A percentile compares a stretch with the other conserved stretches of the same genome.
phyloP scores from a whole-genome alignment of 225 moss, liverwort and hornwort genomes.

The Antitrichia curtipendula region DNA sequence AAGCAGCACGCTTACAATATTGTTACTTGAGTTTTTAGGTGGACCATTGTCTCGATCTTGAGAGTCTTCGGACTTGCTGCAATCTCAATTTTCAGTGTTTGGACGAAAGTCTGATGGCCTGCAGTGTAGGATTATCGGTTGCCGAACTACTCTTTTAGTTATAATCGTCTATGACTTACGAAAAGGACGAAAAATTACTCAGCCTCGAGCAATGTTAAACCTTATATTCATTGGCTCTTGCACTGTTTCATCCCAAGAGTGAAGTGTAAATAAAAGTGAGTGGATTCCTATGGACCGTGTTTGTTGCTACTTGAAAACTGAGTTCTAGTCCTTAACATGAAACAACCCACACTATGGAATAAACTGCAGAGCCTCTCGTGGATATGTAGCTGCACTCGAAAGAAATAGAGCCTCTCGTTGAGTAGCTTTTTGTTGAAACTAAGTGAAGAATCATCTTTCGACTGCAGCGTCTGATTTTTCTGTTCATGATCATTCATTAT shows the following conservation, averaged over 20 bases:
- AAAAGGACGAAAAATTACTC: neutral
- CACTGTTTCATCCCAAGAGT: neutral
- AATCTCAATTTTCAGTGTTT: neutral
- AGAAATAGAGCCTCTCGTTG: neutral
- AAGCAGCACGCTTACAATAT: neutral
- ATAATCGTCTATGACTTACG: neutral
- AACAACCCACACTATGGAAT: neutral
- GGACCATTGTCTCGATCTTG: neutral
- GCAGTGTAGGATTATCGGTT: neutral
- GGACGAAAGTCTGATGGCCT: neutral
- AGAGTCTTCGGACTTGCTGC: neutral
- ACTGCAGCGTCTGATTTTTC: neutral
- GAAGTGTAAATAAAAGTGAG: neutral
- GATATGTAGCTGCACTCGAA: neutral
- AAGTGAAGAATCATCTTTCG: neutral
- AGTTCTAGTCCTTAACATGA: neutral
- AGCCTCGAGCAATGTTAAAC: neutral
- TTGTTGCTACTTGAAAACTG: neutral
- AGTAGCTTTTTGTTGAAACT: neutral
- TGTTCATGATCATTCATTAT: neutral
- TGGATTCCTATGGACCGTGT: neutral
- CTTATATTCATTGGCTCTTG: neutral
- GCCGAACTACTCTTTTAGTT: neutral
- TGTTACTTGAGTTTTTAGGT: neutral
- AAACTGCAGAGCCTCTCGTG: neutral